Conservation (phyloP, 1,139 yeast species). For the Schwanniomyces etchellsii region DNA sequence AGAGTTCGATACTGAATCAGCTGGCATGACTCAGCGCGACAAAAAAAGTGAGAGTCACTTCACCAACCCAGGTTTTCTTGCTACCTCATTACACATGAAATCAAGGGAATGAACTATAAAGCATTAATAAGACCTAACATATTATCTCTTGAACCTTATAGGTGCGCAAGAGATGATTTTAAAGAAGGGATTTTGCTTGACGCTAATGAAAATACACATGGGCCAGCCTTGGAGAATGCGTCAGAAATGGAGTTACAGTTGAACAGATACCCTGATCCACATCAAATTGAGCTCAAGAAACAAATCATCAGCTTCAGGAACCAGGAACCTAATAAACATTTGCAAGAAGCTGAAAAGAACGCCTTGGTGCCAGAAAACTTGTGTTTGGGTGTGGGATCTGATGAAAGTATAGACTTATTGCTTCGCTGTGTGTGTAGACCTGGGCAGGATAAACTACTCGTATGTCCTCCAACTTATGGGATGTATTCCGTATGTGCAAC, state of each 20-base stretch:
- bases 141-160: conserved; percentile 73
- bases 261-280: conserved; percentile 96
- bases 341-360: conserved; percentile 11
- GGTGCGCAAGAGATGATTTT: conserved; percentile 94
- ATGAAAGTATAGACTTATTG: conserved; percentile 87
- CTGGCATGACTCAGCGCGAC: no score
- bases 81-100: no score
- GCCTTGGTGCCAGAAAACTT: conserved; percentile 59
- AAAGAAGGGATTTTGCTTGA: conserved; percentile 82
- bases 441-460: conserved; percentile 70
- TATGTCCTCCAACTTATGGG: conserved; percentile 96
- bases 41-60: no score
- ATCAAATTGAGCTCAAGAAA: conserved; percentile 73
- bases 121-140: conserved; percentile 80
- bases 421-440: conserved; percentile 85
- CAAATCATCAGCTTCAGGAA: conserved; percentile 72
- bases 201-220: conserved; percentile 95
- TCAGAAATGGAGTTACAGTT: conserved; percentile 43
- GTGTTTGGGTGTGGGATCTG: conserved; percentile 95
- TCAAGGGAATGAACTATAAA: no score
- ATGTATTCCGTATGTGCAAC: conserved; percentile 92
- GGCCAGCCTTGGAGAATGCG: conserved; percentile 56
- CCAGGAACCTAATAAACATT: conserved; percentile 26
- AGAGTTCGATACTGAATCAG: no score
- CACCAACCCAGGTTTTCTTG: no score